These are phyloP conservation scores for Epichloe festucae DNA, from an alignment of 2,329 filamentous ascomycete species.

Conservation along the genomic window DNA sequence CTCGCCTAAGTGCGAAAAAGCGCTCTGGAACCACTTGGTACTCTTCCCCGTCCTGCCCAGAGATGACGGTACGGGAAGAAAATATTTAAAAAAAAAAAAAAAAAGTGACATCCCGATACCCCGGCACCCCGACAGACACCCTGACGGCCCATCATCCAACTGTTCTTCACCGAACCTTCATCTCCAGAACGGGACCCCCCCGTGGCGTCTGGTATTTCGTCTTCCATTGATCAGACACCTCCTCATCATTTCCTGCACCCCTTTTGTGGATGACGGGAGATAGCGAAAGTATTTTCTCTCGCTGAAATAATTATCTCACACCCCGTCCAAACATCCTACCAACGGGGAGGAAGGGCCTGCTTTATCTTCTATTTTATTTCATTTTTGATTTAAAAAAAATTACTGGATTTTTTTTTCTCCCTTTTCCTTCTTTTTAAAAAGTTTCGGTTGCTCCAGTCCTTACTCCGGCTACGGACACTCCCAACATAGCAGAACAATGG, in stretches of 20 bases:
- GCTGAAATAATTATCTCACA: too few relatives aligned
- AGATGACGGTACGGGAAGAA: too few relatives aligned
- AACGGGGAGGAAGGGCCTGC: too few relatives aligned
- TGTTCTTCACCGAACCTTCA: conserved; percentile 1
- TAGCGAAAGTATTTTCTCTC: too few relatives aligned
- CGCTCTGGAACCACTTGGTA: not conserved
- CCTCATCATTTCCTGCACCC: too few relatives aligned
- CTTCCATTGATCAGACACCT: not conserved
- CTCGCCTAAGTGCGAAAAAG: not conserved
- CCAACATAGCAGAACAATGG: conserved; percentile 29
- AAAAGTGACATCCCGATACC: not conserved
- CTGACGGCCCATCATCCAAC: not conserved
- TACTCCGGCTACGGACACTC: not conserved
- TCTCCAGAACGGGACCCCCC: not conserved
- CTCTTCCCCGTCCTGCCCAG: too few relatives aligned
- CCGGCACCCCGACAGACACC: not conserved
- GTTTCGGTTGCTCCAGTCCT: not conserved
- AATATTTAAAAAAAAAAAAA: not conserved
- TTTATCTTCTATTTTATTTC: not conserved
- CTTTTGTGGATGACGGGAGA: too few relatives aligned
- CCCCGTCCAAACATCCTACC: too few relatives aligned
- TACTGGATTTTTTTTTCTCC: not conserved
- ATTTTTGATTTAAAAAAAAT: not conserved
- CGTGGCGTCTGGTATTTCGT: not conserved
- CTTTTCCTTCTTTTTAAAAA: not conserved